Evolutionary conservation across 495 filamentous ascomycete genomes (phyloP).

Genomic region (Acidomyces sp.): DNA sequence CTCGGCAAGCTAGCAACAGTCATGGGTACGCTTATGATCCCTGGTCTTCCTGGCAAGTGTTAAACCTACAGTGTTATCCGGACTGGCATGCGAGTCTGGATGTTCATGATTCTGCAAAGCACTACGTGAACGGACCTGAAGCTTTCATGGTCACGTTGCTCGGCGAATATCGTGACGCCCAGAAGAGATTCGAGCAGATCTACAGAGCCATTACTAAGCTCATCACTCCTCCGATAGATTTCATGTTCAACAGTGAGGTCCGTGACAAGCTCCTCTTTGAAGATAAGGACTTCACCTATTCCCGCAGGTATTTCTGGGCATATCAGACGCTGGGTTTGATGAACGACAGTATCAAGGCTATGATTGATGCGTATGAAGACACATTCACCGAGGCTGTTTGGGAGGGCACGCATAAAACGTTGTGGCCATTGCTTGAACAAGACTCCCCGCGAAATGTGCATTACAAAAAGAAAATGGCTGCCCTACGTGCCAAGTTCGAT

Average conservation of each 20-base stretch:
- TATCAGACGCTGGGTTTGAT: constrained; percentile 42
- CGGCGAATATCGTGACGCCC: constrained; percentile 39
- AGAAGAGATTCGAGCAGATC: constrained; percentile 36
- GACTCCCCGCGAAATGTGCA: constrained; percentile 16
- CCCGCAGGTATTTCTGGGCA: constrained; percentile 45
- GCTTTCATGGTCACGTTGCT: constrained; percentile 39
- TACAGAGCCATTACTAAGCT: constrained; percentile 36
- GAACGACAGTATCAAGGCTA: constrained; percentile 42
- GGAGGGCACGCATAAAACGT: constrained; percentile 34
- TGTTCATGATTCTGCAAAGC: constrained; percentile 33
- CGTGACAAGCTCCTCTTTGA: constrained; percentile 45
- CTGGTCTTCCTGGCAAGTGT: constrained; percentile 40
- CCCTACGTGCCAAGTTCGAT: constrained; percentile 20
- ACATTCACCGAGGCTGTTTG: constrained; percentile 41
- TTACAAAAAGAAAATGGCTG: constrained; percentile 17
- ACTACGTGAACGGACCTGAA: constrained; percentile 40
- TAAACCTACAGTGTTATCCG: constrained; percentile 40
- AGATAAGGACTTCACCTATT: constrained; percentile 41
- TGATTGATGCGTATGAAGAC: constrained; percentile 35
- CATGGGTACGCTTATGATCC: constrained; percentile 36
- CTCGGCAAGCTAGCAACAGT: constrained; percentile 25
- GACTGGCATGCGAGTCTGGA: constrained; percentile 38
- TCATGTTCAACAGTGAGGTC: constrained; percentile 39
- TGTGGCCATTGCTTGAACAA: constrained; percentile 31
- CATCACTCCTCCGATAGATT: constrained; percentile 37